Evolutionary conservation across 371 early-diverging fungal genomes (phyloP).

Genomic region (Circinella minor): DNA sequence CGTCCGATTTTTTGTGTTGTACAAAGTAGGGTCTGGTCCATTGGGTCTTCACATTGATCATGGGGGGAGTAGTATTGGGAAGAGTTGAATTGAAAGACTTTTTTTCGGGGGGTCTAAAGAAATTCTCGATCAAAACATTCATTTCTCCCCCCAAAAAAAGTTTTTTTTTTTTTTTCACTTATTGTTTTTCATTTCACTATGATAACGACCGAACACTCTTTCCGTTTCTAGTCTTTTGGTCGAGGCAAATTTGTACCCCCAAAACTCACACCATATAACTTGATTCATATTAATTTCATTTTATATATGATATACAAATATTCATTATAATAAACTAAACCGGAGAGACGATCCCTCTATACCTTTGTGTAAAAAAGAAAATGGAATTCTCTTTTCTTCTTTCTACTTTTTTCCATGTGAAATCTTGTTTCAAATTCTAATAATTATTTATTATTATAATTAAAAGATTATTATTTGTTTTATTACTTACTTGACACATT

Average conservation of each 20-base stretch:
- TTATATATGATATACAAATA: not conserved
- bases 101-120: not conserved
- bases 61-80: not conserved
- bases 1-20: slow-evolving; percentile 17
- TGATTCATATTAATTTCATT: slow-evolving; percentile 12
- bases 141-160: not conserved
- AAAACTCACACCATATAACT: not conserved
- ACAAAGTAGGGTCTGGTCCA: slow-evolving; percentile 21
- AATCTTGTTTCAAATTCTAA: not conserved
- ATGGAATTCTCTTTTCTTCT: not conserved
- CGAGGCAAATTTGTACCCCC: slow-evolving; percentile 3
- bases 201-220: not conserved
- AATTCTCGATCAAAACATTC: not conserved
- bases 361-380: not conserved
- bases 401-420: slow-evolving; percentile 4
- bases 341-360: not conserved
- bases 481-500: too few species aligned
- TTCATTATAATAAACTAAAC: too few species aligned
- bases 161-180: too few species aligned
- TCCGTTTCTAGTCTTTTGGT: slow-evolving; percentile 7
- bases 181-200: slow-evolving; percentile 11
- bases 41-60: slow-evolving; percentile 16
- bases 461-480: too few species aligned
- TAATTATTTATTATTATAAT: too few species aligned
- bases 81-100: too few species aligned